Base-by-base conservation (phyloP, 2,329 filamentous ascomycete species). In the Hypoxylon sp. region DNA sequence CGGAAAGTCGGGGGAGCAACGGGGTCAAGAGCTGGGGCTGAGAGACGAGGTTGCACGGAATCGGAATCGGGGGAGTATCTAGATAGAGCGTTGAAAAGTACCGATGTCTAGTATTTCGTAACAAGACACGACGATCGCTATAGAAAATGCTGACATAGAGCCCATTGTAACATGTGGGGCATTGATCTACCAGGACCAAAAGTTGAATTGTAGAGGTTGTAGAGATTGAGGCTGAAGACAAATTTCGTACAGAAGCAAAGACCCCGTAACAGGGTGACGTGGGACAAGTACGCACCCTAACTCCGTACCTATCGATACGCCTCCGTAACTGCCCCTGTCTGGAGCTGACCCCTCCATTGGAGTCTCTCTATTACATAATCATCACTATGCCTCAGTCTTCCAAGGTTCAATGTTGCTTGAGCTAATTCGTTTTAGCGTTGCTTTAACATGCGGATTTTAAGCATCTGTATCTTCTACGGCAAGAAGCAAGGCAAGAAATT, bases 111-210 rank as follows among this genome's bases (percentile, higher is more conserved):
- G 60, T 51, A 64, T 46, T 68, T 65, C 49, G 52, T 62, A 71
- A 67, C 45, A 55, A 67, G 57, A 63, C 61, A 50, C 63, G 21
- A 65, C 46, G 32, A 60, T 41, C 50, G 49, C 28, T 45, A 57
- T 53, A 62, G 52, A 66, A 56, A 67, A 67, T 10, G 46, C 46
- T 65, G 45, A 58, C 62, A 72, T 48, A 36, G 68, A 69, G 59
- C 68, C 68, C 70, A 72, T 72, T 63, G 65, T 72, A 67, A 55
- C 25, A 60, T 55, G 46, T 52, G 51, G 38, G 43, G 46, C 51
- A 55, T 59, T 53, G 48, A 62, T 46, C 51, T 51, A 58, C 52
- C 36, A n/a, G 43, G 49, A 58, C 19, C 43, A 64, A 53, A 55
- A 32, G 48, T 50, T 49, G 36, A 51, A 60, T 56, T n/a, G 45